Base-by-base conservation (phyloP, 257 asterid species). In the Scutellaria barbata region DNA sequence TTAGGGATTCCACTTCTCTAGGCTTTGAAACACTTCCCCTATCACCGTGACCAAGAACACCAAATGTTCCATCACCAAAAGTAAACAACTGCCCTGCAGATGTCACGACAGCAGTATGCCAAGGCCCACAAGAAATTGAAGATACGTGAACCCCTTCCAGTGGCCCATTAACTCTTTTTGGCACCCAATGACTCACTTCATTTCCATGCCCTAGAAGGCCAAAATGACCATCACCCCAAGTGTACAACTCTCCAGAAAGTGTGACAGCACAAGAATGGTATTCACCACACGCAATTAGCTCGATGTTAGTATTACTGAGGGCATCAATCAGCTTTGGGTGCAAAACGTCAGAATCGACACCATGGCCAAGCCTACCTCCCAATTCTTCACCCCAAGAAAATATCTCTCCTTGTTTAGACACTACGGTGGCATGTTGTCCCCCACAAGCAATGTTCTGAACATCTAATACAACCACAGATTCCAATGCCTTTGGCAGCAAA, bases 281-380 rank as follows among this genome's bases (percentile, higher is more conserved):
- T 69, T 92, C 98, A 66, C 98, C 98, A 61, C 98, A 89, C 39
- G 96, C 92, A 78, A 92, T 87, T 71, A 89, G 87, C 84, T 92
- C 98, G 66, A 92, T 88, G 79, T 85, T 90, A 10, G 82, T 81
- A 71, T 70, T 79, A 82, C 92, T 81, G 61, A 92, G 94, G 47
- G 91, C 80, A 76, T 92, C 98, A 16, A 92, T 82, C 70, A 89
- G 90, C 81, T 89, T 92, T 14, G 98, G 98, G 30, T 88, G 92
- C 75, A 85, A 68, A 71, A 89, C 91, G 83, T 89, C 96, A 35
- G 94, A 84, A 77, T 92, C 96, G 51, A 92, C 93, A 76, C 98
- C 98, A 79, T 92, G 98, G 73, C 98, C 98, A 64, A 92, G 95
- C 82, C 98, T 92, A 71, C 98, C 98, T 65, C 91, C 89, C 37